Base-by-base conservation (phyloP, 2,329 filamentous ascomycete species). In the Colletotrichum salicis region DNA sequence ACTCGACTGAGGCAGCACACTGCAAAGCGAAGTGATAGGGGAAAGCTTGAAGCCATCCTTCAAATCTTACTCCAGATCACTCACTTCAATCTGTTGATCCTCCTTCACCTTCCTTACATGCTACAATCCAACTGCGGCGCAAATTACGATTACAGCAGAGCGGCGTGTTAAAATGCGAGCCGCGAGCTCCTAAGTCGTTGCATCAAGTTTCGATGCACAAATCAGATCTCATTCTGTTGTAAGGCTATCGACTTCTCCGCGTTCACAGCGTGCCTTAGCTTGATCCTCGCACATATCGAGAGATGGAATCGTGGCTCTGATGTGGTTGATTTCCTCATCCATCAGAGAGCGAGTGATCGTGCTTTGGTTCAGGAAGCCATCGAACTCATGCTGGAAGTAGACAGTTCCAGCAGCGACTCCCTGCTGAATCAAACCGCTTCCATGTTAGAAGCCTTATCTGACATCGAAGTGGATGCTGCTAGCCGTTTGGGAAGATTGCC, bases 291-390 rank as follows among this genome's bases (percentile, higher is more conserved):
- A 12, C 80, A 84, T 58, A 71, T 84, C 12, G 78, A 80, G 66
- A 71, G 31, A 59, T 41, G 29, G 37, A 27, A 3, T 37, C 4
- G 13, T 24, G 24, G 24, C 1, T 7, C 33, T 2, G 58, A 69
- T 4, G 59, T 59, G 5, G 75, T 75, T 24, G 79, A 81, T 69
- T 70, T 81, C 19, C 77, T 85, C 0, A 78, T 77, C 6, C 82
- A 85, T 70, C 83, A 85, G 67, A 77, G 78, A 4, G 68, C 77
- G 1, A 76, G 78, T 58, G 84, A 86, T 72, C 79, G 82, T 7
- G 82, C 77, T 1, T 78, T 81, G 71, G 76, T 85, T 5, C 81
- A 84, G 27, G 75, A 80, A 24, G 75, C 76, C 3, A 75, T 81
- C 4, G 77, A 80, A 35, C 78, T 75, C 10, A 82, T 85, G 77